Conservation (phyloP, 768 basidiomycete species). For the Suillus plorans region DNA sequence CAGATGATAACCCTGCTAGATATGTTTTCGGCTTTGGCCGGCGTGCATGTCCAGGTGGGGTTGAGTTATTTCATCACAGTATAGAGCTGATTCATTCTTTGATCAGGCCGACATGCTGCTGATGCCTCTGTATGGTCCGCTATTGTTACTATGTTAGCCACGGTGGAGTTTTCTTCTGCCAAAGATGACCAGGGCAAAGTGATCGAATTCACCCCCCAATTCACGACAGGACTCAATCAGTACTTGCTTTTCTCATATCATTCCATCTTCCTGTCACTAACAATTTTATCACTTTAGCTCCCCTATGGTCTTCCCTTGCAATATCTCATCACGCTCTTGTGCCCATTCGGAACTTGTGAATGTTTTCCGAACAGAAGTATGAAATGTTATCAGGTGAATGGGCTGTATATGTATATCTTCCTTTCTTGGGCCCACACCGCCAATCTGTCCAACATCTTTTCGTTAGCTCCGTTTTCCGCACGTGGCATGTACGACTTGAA, state of each 20-base stretch:
- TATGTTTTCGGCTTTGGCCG: slow-evolving; percentile 6
- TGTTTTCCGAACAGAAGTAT: background rate
- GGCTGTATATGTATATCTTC: too few species aligned
- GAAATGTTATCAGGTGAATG: background rate
- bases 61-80: background rate
- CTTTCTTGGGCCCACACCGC: background rate
- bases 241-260: background rate
- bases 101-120: slow-evolving; percentile 2
- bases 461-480: too few species aligned
- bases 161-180: slow-evolving; percentile 2
- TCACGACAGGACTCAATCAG: background rate
- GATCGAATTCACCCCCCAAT: slow-evolving; percentile 5
- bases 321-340: background rate
- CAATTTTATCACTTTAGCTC: background rate
- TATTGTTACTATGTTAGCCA: slow-evolving; percentile 8
- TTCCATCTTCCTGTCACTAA: background rate
- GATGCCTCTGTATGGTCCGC: slow-evolving; percentile 7
- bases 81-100: background rate
- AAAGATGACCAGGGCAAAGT: slow-evolving; percentile 7
- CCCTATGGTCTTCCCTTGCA: background rate
- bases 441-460: too few species aligned
- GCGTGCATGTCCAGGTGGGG: background rate
- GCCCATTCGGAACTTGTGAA: background rate
- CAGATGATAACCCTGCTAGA: background rate
- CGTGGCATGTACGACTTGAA: too few species aligned